phyloP scores from a whole-genome alignment of 164 flowering plant species.

The Pachysandra terminalis region DNA sequence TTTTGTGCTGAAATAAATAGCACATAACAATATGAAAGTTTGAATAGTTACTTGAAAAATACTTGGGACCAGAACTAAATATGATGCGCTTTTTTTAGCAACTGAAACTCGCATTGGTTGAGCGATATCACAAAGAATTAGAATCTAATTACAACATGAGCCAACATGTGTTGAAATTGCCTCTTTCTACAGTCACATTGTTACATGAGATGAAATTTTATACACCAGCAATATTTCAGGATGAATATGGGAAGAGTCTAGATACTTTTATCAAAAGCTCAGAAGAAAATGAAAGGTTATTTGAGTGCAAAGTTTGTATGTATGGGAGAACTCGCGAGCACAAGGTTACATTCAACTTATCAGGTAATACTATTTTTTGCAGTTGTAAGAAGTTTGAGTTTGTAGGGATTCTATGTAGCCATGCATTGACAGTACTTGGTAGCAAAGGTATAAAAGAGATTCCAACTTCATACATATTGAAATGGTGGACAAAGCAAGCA shows the following conservation, averaged over 20 bases:
- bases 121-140: neutral
- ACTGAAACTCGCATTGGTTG: neutral
- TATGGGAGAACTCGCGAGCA: too few relatives aligned
- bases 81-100: neutral
- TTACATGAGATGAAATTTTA: too few relatives aligned
- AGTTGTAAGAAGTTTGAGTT: slow-evolving; percentile 14
- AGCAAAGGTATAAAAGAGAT: neutral
- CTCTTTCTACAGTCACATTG: too few relatives aligned
- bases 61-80: neutral
- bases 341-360: neutral
- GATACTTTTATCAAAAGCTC: neutral
- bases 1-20: slow-evolving; percentile 12
- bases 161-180: neutral
- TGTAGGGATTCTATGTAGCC: slow-evolving; percentile 1
- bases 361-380: slow-evolving; percentile 1
- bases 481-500: slow-evolving; percentile 6
- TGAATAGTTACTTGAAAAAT: neutral
- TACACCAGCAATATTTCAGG: too few relatives aligned
- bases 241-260: too few relatives aligned
- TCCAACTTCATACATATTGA: slow-evolving; percentile 2
- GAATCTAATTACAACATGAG: neutral
- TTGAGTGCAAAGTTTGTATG: neutral
- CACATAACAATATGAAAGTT: neutral
- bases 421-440: neutral
- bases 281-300: neutral